Evolutionary conservation across 2,329 filamentous ascomycete genomes (phyloP).

Genomic region (Apiospora malaysiana): DNA sequence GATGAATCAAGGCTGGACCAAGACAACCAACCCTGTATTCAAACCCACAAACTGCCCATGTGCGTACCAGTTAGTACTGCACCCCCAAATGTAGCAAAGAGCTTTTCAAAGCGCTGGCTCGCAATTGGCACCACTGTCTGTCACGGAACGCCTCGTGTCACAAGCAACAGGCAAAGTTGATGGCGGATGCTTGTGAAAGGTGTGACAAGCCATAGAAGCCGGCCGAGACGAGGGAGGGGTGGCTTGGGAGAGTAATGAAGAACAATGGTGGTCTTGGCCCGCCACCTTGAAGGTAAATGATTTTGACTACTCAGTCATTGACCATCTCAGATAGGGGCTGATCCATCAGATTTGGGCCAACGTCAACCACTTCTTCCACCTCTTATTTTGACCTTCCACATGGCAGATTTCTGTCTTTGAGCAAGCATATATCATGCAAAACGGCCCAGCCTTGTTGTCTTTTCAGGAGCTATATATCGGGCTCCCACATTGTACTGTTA

Average conservation of each 20-base stretch:
- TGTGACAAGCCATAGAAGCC: conserved; percentile 32
- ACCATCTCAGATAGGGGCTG: neutral
- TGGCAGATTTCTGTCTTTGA: neutral
- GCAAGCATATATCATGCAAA: neutral
- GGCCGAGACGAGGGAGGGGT: conserved; percentile 21
- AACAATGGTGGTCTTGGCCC: neutral
- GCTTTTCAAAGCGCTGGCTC: neutral
- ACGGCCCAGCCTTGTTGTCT: too few species aligned
- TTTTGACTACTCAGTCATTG: neutral
- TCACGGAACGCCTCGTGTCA: conserved; percentile 23
- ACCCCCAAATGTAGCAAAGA: neutral
- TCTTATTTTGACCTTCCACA: neutral
- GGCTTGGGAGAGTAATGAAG: neutral
- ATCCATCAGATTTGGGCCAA: neutral
- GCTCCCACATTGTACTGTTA: neutral
- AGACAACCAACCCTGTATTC: conserved; percentile 1
- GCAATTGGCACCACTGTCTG: neutral
- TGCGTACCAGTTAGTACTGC: neutral
- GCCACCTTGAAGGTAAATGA: neutral
- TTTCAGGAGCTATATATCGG: neutral
- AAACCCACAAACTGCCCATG: neutral
- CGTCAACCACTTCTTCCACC: neutral
- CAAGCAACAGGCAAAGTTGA: conserved; percentile 33
- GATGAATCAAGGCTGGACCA: conserved; percentile 10
- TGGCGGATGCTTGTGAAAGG: conserved; percentile 48